Conservation (phyloP, 768 basidiomycete genomes). For the Lentinus brumalis region DNA sequence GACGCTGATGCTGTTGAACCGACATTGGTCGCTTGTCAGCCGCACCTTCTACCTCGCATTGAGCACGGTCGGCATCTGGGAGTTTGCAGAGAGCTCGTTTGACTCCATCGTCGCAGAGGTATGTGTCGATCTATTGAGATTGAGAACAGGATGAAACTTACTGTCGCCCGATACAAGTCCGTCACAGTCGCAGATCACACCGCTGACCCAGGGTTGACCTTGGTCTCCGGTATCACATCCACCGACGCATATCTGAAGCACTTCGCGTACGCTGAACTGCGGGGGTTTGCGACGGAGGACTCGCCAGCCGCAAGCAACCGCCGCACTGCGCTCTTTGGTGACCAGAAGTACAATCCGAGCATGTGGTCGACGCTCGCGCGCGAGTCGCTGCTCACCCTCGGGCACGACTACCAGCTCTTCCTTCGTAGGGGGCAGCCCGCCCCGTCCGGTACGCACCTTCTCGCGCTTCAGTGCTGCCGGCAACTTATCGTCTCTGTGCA, state of each 20-base stretch:
- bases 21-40: conserved; percentile 45
- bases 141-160: not conserved
- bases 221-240: conserved; percentile 68
- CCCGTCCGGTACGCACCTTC: conserved; percentile 22
- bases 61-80: conserved; percentile 61
- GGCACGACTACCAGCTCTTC: conserved; percentile 68
- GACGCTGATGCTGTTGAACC: conserved; percentile 52
- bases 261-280: conserved; percentile 69
- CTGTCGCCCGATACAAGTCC: conserved; percentile 39
- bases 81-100: conserved; percentile 61
- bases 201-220: conserved; percentile 53
- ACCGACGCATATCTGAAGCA: conserved; percentile 52
- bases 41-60: conserved; percentile 54
- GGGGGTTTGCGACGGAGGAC: conserved; percentile 47
- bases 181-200: conserved; percentile 46
- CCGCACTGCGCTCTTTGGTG: conserved; percentile 62
- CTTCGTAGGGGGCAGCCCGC: conserved; percentile 56
- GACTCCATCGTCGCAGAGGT: conserved; percentile 63
- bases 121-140: not conserved
- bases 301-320: conserved; percentile 43
- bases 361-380: conserved; percentile 65
- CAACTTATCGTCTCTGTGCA: not conserved
- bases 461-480: not conserved
- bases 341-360: conserved; percentile 64
- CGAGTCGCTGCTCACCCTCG: conserved; percentile 61